Conservation (phyloP, 1,284 basidiomycete species). For the Irpex rosettiformis region DNA sequence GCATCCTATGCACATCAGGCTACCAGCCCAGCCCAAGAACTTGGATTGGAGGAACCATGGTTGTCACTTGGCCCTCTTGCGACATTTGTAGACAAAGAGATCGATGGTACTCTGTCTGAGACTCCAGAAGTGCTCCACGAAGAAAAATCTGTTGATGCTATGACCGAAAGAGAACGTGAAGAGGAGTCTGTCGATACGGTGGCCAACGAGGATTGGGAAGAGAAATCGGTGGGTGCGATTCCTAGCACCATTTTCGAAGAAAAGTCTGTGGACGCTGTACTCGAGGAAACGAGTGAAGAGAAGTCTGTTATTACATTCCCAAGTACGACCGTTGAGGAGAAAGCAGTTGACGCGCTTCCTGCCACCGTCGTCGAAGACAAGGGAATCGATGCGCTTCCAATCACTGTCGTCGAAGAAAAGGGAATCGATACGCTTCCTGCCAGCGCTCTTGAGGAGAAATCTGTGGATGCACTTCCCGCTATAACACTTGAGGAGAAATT, state of each 20-base stretch:
- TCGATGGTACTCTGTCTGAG: background rate
- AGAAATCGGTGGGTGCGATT: background rate
- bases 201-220: background rate
- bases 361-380: background rate
- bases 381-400: background rate
- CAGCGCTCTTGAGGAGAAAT: background rate
- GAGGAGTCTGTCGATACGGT: background rate
- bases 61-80: background rate
- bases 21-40: constrained; percentile 3
- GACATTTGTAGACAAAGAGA: background rate
- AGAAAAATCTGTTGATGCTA: background rate
- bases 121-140: background rate
- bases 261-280: background rate
- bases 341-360: background rate
- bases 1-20: background rate
- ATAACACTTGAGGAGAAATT: background rate
- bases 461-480: background rate
- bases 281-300: background rate
- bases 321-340: background rate
- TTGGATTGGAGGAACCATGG: background rate
- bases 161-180: background rate
- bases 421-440: background rate
- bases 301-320: background rate
- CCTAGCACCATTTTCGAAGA: background rate
- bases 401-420: too few relatives aligned